A percentile compares a stretch with the other conserved stretches of the same genome.
Evolutionary conservation across 2,329 filamentous ascomycete species (phyloP).

Genomic region (Pseudocercospora fijiensis): DNA sequence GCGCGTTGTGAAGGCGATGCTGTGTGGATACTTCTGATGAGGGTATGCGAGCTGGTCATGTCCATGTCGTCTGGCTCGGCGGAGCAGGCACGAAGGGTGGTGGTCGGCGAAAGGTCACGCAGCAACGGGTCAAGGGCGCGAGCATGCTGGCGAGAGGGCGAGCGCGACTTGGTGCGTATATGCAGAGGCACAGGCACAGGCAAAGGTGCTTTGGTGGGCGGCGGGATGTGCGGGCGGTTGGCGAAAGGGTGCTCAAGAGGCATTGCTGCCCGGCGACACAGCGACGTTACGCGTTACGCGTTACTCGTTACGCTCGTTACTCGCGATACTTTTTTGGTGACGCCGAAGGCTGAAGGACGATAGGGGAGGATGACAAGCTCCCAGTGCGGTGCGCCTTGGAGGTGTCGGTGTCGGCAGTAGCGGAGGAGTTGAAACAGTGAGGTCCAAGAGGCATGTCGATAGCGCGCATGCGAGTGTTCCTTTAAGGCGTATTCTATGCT

Average conservation of each 20-base stretch:
- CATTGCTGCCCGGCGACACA: conserved; percentile 21
- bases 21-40: conserved; percentile 57
- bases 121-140: conserved; percentile 50
- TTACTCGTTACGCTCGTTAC: not conserved
- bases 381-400: not conserved
- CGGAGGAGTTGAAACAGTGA: not conserved
- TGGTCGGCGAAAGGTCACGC: conserved; percentile 59
- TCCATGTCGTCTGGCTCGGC: conserved; percentile 34
- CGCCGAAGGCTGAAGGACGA: not conserved
- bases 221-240: conserved; percentile 31
- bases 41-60: conserved; percentile 39
- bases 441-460: not conserved
- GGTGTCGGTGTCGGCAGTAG: not conserved
- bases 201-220: conserved; percentile 20
- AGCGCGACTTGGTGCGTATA: conserved; percentile 33
- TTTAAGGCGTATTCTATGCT: not conserved
- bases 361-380: not conserved
- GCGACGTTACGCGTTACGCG: conserved; percentile 3
- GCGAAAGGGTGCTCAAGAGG: conserved; percentile 32
- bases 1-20: conserved; percentile 66
- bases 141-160: conserved; percentile 30
- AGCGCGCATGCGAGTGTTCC: not conserved
- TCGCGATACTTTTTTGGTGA: conserved; percentile 3
- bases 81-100: conserved; percentile 62
- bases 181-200: too few relatives aligned